A percentile compares a stretch with the other conserved stretches of the same genome.
Conservation (phyloP, 148 eudicot genomes). For the Vaccinium vitisidaea region DNA sequence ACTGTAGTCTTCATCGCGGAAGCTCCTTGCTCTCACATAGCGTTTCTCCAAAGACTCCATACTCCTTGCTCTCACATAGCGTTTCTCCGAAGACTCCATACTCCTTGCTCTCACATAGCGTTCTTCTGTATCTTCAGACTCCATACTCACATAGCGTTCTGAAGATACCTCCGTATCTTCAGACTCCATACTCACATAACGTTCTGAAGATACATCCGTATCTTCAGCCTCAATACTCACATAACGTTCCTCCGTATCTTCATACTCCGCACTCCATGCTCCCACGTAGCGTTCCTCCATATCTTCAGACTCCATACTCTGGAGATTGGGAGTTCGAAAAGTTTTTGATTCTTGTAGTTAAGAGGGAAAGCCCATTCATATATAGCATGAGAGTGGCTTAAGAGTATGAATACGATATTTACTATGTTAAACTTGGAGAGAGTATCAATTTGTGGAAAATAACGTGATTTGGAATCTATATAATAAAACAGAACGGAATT, state of each 20-base stretch:
- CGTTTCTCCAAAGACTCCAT: not conserved
- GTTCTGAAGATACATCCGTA: too few relatives aligned
- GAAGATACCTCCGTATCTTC: not conserved
- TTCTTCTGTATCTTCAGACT: too few relatives aligned
- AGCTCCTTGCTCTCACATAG: slow-evolving; percentile 34
- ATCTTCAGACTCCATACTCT: not conserved
- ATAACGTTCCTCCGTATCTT: too few relatives aligned
- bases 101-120: too few relatives aligned
- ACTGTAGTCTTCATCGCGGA: slow-evolving; percentile 46
- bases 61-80: not conserved
- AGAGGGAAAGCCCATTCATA: not conserved
- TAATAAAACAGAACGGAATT: not conserved
- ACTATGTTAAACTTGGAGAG: not conserved
- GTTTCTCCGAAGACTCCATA: too few relatives aligned
- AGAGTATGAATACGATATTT: not conserved
- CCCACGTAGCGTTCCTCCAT: slow-evolving; percentile 15
- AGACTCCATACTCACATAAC: too few relatives aligned
- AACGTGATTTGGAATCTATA: not conserved
- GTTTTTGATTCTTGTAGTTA: not conserved
- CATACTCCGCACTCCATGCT: too few relatives aligned
- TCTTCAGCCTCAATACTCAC: not conserved
- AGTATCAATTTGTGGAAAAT: not conserved
- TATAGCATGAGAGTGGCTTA: not conserved
- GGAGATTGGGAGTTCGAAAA: not conserved
- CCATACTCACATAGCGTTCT: too few relatives aligned